Evolutionary conservation across 805 yeast genomes (phyloP).

Genomic region (Sugiyamaella qingdaonensis): DNA sequence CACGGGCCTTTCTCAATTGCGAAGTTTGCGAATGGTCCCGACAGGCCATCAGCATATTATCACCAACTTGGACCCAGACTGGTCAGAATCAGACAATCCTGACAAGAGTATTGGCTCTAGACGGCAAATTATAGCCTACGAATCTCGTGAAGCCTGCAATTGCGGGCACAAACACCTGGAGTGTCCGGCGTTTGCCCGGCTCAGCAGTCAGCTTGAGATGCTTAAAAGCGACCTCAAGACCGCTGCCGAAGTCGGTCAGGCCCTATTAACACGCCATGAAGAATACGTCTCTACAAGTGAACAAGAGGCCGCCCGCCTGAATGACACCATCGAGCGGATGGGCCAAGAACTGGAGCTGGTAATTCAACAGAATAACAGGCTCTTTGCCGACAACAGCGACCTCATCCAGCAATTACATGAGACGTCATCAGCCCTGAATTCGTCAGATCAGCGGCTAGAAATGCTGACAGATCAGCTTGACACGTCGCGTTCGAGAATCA

Average conservation of each 20-base stretch:
- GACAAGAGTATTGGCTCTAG: no score
- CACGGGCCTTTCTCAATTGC: no score
- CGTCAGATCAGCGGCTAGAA: constrained; percentile 15
- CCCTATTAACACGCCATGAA: constrained; percentile 16
- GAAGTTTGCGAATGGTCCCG: no score
- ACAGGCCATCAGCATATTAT: no score
- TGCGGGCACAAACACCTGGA: neutral
- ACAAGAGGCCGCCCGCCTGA: constrained; percentile 10
- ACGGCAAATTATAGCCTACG: no score
- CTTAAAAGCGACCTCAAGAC: constrained; percentile 17
- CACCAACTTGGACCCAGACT: no score
- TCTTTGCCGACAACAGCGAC: constrained; percentile 14
- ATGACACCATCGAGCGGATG: constrained; percentile 12
- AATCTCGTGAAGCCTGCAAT: neutral
- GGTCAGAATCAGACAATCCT: no score
- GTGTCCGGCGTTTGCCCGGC: constrained; percentile 8
- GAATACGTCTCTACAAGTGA: constrained; percentile 8
- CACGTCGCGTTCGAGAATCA: constrained; percentile 11
- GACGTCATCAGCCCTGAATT: constrained; percentile 10
- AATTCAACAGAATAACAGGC: constrained; percentile 7
- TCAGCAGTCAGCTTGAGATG: constrained; percentile 6
- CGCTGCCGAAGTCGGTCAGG: constrained; percentile 24
- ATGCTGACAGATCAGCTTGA: constrained; percentile 13
- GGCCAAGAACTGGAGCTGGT: constrained; percentile 10
- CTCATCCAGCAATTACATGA: constrained; percentile 14